Base-by-base conservation (phyloP, 768 basidiomycete species). In the Suillus subaureus region DNA sequence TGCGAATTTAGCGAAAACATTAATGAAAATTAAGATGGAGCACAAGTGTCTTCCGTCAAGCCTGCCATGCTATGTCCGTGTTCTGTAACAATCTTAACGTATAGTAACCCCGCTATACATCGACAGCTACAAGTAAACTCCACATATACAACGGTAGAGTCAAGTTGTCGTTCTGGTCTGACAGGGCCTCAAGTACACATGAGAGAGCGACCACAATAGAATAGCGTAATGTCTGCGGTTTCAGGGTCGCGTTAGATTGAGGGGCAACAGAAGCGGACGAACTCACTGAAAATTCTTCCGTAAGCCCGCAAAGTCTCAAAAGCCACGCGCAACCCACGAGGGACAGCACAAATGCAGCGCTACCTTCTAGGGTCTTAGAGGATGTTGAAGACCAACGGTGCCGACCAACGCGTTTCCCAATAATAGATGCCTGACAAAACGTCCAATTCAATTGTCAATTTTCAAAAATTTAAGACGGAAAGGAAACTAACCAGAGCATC, bases 81-180 rank as follows among this genome's bases (percentile, higher is more conserved):
- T 49, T 26, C 23, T 26, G 47, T 15, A 15, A 15, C 28, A 9
- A 54, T 31, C 52, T 52, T 52, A 18, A 58, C 33, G 26, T 21
- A 18, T 26, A 6, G 18, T 16, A 42, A 62, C 35, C 23, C 8
- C 35, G 26, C 68, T 63, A 70, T 64, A 84, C 79, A 62, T 79
- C 82, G 8, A 84, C 81, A 60, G 95, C 78, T 39, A 89, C 89
- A 40, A 95, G 81, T 79, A 94, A 82, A 73, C 92, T 91, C 95
- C 96, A 99, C 82, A 96, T 89, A 76, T 91, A 99, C 77, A 99
- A 79, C n/a, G 97, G 97, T 67, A 99, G 81, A 49, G 93, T 94
- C 69, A 99, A 82, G 78, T 99, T 99, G 79, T 99, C 97, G 78
- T 99, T 99, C 79, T 99, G 97, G 73, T 91, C 90, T 23, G 94